A percentile compares a stretch with the other conserved stretches of the same genome.
These are phyloP conservation scores for Schizophyllum amplum DNA, from an alignment of 1,284 basidiomycete genomes.

Conservation along the genomic window DNA sequence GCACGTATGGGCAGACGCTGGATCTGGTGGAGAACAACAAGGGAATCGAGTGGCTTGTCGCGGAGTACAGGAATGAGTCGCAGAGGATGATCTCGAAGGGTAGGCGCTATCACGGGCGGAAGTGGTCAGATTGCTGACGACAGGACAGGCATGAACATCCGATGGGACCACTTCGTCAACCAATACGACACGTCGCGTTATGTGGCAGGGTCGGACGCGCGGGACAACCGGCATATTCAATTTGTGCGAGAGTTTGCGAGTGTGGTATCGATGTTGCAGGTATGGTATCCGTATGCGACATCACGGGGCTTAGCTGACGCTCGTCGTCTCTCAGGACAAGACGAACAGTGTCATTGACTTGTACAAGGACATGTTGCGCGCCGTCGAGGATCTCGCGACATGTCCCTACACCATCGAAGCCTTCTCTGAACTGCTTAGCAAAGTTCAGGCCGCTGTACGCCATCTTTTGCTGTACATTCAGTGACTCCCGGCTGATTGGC, in stretches of 20 bases:
- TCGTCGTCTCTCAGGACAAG: conserved; percentile 75
- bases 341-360: conserved; percentile 90
- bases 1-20: conserved; percentile 93
- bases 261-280: conserved; percentile 81
- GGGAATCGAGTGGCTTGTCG: conserved; percentile 88
- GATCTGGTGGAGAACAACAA: conserved; percentile 85
- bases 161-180: conserved; percentile 96
- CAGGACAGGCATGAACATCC: conserved; percentile 76
- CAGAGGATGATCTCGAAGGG: conserved; percentile 88
- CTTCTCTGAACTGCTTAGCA: conserved; percentile 71
- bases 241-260: conserved; percentile 95
- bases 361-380: conserved; percentile 77
- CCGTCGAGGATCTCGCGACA: conserved; percentile 81
- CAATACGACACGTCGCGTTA: conserved; percentile 80
- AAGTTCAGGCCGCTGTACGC: conserved; percentile 82
- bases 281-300: conserved; percentile 21
- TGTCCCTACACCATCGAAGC: conserved; percentile 82
- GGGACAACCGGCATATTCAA: conserved; percentile 85
- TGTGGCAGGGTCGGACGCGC: conserved; percentile 61
- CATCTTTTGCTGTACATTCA: too few relatives aligned
- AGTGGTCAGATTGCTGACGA: conserved; percentile 1
- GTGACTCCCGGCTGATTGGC: too few relatives aligned
- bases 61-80: conserved; percentile 85
- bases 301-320: not conserved
- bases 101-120: conserved; percentile 23